phyloP scores from a whole-genome alignment of 2,329 filamentous ascomycete species.

The Pseudonectria foliicola region DNA sequence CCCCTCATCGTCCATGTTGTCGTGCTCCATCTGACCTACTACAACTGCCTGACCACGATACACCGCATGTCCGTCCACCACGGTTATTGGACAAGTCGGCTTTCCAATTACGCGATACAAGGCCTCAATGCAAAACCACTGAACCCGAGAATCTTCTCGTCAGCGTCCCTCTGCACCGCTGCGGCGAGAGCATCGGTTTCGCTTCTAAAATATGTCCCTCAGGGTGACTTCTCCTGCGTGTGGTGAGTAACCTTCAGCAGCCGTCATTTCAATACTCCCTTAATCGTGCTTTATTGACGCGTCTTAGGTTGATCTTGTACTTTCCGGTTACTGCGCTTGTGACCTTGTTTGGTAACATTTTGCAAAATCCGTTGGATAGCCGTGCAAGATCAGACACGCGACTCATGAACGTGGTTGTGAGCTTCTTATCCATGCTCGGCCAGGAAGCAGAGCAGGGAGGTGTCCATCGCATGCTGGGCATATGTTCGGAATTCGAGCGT shows the following conservation, averaged over 20 bases:
- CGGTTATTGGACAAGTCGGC: slow-evolving; percentile 92
- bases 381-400: slow-evolving; percentile 82
- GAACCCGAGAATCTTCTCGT: slow-evolving; percentile 91
- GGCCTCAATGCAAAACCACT: slow-evolving; percentile 84
- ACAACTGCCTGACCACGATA: slow-evolving; percentile 95
- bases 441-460: slow-evolving; percentile 84
- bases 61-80: slow-evolving; percentile 98
- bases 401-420: slow-evolving; percentile 88
- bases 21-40: slow-evolving; percentile 92
- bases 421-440: slow-evolving; percentile 83
- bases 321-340: slow-evolving; percentile 94
- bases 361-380: slow-evolving; percentile 89
- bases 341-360: slow-evolving; percentile 89
- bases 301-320: slow-evolving; percentile 74
- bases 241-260: slow-evolving; percentile 63
- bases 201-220: slow-evolving; percentile 89
- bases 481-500: slow-evolving; percentile 94
- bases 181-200: slow-evolving; percentile 90
- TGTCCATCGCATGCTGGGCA: slow-evolving; percentile 85
- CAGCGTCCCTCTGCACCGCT: slow-evolving; percentile 84
- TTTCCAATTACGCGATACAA: slow-evolving; percentile 93
- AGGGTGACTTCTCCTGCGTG: slow-evolving; percentile 89
- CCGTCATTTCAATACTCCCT: neutral
- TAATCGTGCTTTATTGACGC: slow-evolving; percentile 20
- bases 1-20: slow-evolving; percentile 92